Base-by-base conservation (phyloP, 768 basidiomycete genomes). In the Russula dissimulans region DNA sequence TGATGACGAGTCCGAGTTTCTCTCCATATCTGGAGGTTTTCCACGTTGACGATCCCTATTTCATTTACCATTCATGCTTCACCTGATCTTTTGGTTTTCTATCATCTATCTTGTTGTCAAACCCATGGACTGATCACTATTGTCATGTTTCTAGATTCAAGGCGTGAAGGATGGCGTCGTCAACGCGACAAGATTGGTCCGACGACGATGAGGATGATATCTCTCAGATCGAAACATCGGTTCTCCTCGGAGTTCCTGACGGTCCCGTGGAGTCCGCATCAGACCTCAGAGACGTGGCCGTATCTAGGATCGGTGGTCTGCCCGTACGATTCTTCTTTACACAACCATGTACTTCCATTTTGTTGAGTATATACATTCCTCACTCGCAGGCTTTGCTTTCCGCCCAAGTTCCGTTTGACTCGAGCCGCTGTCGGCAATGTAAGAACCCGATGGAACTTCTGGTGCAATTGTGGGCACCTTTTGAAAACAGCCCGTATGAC, bases 11-110 rank as follows among this genome's bases (percentile, higher is more conserved):
- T 93, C 91, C 77, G 91, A 92, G 56, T 73, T 70, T 69, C 71
- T 71, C 67, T 26, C 1, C 22, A 1, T 63, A 69, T 61, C 69
- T 66, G 76, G 77, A 80, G 73, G 22, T 68, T 50, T 14, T 67
- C 65, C 66, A 65, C 76, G 62, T 69, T 86, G 89, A 90, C 81
- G 89, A 91, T 67, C 75, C 76, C 61, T 72, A 70, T 73, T 75
- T 69, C 77, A 76, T 87, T 50, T 49, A 87, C 90, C 89, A 92
- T 93, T 93, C 91, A 93, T 92, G 91, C 89, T 78, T 86, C 78
- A 3, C 76, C 91, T 92, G 91, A 91, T 74, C 67, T 44, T 11
- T 41, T 31, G 22, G 22, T 22, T 70, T 56, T 60, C 57, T 67
- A 51, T 66, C 62, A 64, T 59, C 49, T 34, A 14, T 50, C 58